Percentiles rank a stretch among this genome's conserved stretches.
Conservation (phyloP, 331 rosid genomes). For the Spiraea crenata region DNA sequence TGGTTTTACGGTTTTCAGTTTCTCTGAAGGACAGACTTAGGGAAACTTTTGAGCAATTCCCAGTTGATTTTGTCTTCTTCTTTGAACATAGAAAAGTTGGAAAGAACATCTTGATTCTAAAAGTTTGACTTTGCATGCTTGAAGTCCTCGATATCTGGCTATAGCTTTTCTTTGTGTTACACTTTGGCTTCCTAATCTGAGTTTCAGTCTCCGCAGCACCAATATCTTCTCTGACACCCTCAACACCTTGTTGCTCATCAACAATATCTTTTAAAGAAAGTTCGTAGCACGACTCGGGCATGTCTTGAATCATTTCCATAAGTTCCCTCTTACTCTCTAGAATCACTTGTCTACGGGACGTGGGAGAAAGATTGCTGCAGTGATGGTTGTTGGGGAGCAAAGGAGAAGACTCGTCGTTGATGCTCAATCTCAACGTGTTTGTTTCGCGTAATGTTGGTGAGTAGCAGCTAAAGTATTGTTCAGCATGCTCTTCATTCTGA, state of each 20-base stretch:
- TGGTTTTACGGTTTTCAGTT: constrained; percentile 26
- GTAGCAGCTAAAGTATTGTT: not conserved
- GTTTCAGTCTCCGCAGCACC: constrained; percentile 20
- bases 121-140: constrained; percentile 62
- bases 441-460: constrained; percentile 23
- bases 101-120: constrained; percentile 66
- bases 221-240: constrained; percentile 29
- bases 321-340: constrained; percentile 56
- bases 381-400: constrained; percentile 27
- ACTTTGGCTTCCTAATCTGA: constrained; percentile 24
- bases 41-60: constrained; percentile 38
- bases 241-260: constrained; percentile 29
- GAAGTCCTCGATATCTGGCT: constrained; percentile 45
- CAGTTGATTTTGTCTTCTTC: constrained; percentile 41
- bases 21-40: constrained; percentile 25
- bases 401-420: constrained; percentile 29
- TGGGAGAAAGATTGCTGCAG: constrained; percentile 30
- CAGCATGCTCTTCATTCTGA: too few relatives aligned
- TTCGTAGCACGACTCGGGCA: constrained; percentile 71
- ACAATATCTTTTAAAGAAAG: constrained; percentile 82
- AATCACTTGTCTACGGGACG: constrained; percentile 45
- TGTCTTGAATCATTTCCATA: constrained; percentile 57
- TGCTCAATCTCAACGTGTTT: not conserved
- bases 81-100: constrained; percentile 53
- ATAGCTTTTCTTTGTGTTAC: constrained; percentile 24